A percentile compares a stretch with the other conserved stretches of the same genome.
Evolutionary conservation across 345 rosid species (phyloP).

Genomic region (Melaleuca alternifolia): DNA sequence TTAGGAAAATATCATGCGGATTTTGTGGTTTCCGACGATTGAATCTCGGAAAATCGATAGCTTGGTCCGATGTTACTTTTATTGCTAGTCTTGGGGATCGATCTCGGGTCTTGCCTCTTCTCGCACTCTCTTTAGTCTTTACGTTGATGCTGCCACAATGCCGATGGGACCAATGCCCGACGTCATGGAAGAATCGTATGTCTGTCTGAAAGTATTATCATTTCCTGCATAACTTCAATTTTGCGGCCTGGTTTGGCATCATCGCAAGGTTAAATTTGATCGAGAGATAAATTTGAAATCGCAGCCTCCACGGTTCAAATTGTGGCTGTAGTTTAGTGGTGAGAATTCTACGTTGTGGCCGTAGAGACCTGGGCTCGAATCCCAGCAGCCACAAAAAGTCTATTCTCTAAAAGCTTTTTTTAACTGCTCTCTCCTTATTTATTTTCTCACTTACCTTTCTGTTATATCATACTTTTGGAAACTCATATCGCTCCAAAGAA

Average conservation of each 20-base stretch:
- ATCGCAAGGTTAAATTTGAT: background rate
- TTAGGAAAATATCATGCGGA: background rate
- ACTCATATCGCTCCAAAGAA: background rate
- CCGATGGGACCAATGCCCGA: rapidly evolving
- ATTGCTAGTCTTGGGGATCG: background rate
- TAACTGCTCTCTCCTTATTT: background rate
- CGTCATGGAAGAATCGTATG: background rate
- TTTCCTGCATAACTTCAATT: background rate
- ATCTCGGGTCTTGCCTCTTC: background rate
- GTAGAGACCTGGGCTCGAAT: conserved; percentile 90
- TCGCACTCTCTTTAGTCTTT: background rate
- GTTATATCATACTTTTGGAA: background rate
- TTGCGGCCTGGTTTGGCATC: background rate
- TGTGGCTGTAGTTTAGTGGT: conserved; percentile 66
- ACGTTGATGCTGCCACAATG: rapidly evolving
- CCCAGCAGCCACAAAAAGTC: conserved; percentile 62
- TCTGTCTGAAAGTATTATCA: too few relatives aligned
- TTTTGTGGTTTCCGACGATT: background rate
- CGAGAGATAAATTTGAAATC: too few relatives aligned
- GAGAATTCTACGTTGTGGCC: conserved; percentile 85
- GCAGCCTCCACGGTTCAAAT: rapidly evolving
- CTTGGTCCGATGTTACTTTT: background rate
- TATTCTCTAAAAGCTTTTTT: too few relatives aligned
- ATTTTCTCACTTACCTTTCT: background rate
- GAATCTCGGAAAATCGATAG: background rate